Evolutionary conservation across 495 filamentous ascomycete genomes (phyloP), one percentile per base, ranked within the genome.

Genomic region (Penicillium maclennaniae): DNA sequence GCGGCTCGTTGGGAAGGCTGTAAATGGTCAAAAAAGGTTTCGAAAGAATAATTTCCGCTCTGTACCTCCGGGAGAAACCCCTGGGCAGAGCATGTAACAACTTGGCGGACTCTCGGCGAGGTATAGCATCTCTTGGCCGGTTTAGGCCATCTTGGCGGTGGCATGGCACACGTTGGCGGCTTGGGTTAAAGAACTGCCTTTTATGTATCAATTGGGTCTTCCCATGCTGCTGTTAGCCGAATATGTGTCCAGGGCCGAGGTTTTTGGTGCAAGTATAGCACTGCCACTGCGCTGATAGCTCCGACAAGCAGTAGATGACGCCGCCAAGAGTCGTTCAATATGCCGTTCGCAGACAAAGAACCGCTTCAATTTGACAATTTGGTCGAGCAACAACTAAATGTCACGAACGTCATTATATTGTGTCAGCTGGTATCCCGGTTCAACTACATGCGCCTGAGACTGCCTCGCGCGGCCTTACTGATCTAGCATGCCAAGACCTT

Each of bases 151-250:
- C 56, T 56, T 55, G 56, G 52, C 52, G 44, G 41, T 31, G 53
- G 46, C 36, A 46, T 49, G 48, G 52, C 28, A 46, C 19, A 41
- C 8, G 55, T 62, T 62, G 55, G 59, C 55, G 34, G 48, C 19
- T 40, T 34, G 31, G 6, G 10, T 3, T 14, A 12, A 3, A 37
- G 23, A 42, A 43, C 47, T 47, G 43, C 36, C 36, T 15, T n/a
- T 1, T 28, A 43, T 47, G 49, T 49, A 44, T 37, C n/a, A n/a
- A n/a, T n/a, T n/a, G n/a, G n/a, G n/a, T n/a, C n/a, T n/a, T n/a
- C n/a, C n/a, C n/a, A 42, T 53, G 36, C 47, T 26, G 43, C 16
- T 27, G n/a, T 47, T 19, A 15, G 38, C 43, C 37, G 43, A 51
- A 19, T 1, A 4, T 20, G 23, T 27, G 21, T 21, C 34, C 16